Evolutionary conservation across 441 rosid genomes (phyloP).

Genomic region (Rhodomyrtus psidioides): DNA sequence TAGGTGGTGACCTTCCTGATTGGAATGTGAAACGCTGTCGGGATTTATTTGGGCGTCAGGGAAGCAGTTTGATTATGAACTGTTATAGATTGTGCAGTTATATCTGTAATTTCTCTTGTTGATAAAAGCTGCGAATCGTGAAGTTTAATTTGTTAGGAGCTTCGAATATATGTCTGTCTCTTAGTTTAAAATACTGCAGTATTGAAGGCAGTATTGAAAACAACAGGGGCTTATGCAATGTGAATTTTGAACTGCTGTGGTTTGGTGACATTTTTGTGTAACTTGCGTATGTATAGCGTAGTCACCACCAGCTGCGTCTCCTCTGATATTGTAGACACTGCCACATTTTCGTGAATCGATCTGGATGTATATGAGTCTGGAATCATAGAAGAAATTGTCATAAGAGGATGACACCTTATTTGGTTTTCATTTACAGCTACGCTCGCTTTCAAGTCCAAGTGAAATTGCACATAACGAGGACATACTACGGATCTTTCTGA

Average conservation of each 20-base stretch:
- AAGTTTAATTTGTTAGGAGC: neutral
- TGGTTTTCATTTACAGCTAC: constrained; percentile 49
- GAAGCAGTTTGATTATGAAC: neutral
- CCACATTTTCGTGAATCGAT: neutral
- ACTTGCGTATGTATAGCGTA: neutral
- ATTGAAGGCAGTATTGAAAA: neutral
- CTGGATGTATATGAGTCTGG: neutral
- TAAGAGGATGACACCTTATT: neutral
- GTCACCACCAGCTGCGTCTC: neutral
- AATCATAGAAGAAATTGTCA: neutral
- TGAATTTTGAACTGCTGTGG: neutral
- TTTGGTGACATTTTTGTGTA: neutral
- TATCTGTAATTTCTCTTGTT: neutral
- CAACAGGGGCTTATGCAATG: neutral
- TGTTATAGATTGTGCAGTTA: neutral
- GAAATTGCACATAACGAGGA: constrained; percentile 84
- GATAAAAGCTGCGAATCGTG: neutral
- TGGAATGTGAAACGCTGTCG: neutral
- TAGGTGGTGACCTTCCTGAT: neutral
- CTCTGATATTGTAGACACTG: neutral
- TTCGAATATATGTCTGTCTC: neutral
- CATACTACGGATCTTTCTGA: constrained; percentile 74
- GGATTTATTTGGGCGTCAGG: neutral
- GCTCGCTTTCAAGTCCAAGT: constrained; percentile 72
- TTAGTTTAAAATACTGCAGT: neutral